Base-by-base conservation (phyloP, 208 protist genomes). In the Trypanosoma conorhini region DNA sequence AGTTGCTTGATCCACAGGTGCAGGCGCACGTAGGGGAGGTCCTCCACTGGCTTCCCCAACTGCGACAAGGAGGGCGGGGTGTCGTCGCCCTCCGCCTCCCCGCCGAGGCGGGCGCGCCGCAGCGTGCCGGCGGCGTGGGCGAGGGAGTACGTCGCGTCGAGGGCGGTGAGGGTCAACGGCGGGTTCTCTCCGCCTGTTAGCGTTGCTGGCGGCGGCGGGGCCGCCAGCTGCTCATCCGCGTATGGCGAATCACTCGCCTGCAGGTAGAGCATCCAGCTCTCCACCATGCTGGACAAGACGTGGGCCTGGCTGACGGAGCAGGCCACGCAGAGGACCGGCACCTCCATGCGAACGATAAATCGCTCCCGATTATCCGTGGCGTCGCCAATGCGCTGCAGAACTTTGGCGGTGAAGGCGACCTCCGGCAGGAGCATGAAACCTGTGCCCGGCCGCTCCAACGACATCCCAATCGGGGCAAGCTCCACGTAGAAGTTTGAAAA, bases 401-500 rank as follows among this genome's bases (percentile, higher is more conserved):
- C 77, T 58, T 86, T 77, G 1, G 86, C 86, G 38, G 70, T 79
- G 62, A 93, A 81, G 19, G 81, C 79, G 52, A 96, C 79, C 71
- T 92, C 83, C 0, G 87, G 87, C 17, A 93, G 59, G 15, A 96
- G 51, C 77, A 92, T 81, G 60, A 93, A 89, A 9, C 91, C 91
- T 15, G 48, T 82, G 38, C 85, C 76, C 40, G 82, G 88, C 26
- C 65, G 67, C 51, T 63, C 63, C 70, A 96, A 72, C 28, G 86
- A 81, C 62, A 62, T 73, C 65, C 81, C 80, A 40, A 96, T 54
- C 8, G 87, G 90, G 5, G 86, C 91, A 51, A 96, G 60, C 63
- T 92, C 87, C 26, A 93, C 75, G 72, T 85, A 96, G 55, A 93
- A 88, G 73, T 88, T 81, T 46, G 80, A 76, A 73, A 93, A 88